Base-by-base conservation (phyloP, 2,329 filamentous ascomycete species). In the Pleomassaria siparia region DNA sequence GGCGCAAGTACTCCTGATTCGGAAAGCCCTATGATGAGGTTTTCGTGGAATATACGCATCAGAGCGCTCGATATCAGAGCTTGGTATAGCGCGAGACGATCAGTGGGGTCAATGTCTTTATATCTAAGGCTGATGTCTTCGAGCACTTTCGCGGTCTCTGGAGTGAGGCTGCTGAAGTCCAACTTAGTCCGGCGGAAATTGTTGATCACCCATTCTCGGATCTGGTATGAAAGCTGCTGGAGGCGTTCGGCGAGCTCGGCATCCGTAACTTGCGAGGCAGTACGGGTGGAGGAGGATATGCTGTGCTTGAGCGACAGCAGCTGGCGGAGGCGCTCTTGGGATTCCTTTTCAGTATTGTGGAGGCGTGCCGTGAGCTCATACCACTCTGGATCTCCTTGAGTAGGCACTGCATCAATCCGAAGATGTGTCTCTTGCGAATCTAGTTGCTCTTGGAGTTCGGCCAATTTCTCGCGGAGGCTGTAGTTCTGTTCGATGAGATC, bases 201-300 rank as follows among this genome's bases (percentile, higher is more conserved):
- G 21, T 81, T 79, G 57, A 89, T 83, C 3, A 86, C 81, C 86
- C 86, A 90, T 58, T 89, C 88, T 70, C 89, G 85, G 56, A 88
- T 70, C 20, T 85, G 81, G 58, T 88, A 86, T 16, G 81, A 81
- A 39, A 89, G 66, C 47, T 79, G 76, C 41, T 78, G 75, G 74
- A 87, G 81, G 9, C 77, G 76, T 42, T 86, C 81, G 2, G 75
- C 80, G 62, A 89, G 80, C 10, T 83, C 81, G 66, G 86, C 83
- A 59, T 90, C 87, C 51, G 83, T 84, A 37, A 74, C 69, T 51
- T 85, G 81, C 18, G 80, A 80, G 24, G 83, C 82, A 41, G 78
- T 75, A 25, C 84, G 74, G 9, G 85, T 87, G 53, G 81, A 82
- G 18, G 79, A 81, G 59, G 86, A 87, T 47, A 89, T 85, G 74